Percentiles rank a stretch among this genome's conserved stretches.
phyloP scores from a whole-genome alignment of 179 eudicot genomes.

The Nepenthes alata region DNA sequence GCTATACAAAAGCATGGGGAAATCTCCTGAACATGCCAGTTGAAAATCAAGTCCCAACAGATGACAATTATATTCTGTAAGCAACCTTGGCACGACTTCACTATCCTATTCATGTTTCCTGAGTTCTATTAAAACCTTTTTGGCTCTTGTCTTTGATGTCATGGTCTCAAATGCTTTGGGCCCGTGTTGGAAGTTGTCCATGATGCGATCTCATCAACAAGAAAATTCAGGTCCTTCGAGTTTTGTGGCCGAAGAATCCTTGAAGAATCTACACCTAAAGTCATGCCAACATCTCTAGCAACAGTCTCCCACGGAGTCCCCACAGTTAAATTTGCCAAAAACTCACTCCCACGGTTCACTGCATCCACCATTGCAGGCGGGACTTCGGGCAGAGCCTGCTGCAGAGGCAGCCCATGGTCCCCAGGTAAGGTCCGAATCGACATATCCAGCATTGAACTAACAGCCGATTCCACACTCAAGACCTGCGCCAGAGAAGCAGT shows the following conservation, averaged over 20 bases:
- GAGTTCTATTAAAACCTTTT: no score
- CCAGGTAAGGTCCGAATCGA: slow-evolving; percentile 77
- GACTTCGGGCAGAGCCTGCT: slow-evolving; percentile 86
- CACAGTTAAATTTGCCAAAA: slow-evolving; percentile 52
- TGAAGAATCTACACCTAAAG: slow-evolving; percentile 48
- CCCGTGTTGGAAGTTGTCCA: slow-evolving; percentile 57
- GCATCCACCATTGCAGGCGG: slow-evolving; percentile 94
- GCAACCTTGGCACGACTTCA: no score
- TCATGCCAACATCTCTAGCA: slow-evolving; percentile 53
- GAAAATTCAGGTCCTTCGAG: slow-evolving; percentile 56
- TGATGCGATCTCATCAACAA: slow-evolving; percentile 62
- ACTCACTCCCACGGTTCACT: slow-evolving; percentile 74
- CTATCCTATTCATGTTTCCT: no score
- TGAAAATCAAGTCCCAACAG: no score
- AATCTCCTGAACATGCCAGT: no score
- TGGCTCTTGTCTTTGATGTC: slow-evolving; percentile 1
- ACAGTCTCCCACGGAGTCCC: slow-evolving; percentile 93
- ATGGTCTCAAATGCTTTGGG: slow-evolving; percentile 37
- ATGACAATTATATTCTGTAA: no score
- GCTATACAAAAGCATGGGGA: no score
- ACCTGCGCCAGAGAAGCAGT: slow-evolving; percentile 73
- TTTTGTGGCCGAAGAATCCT: slow-evolving; percentile 35
- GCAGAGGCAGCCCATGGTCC: slow-evolving; percentile 88
- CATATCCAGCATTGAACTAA: slow-evolving; percentile 77
- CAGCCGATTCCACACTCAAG: slow-evolving; percentile 61